A percentile compares a stretch with the other conserved stretches of the same genome.
Conservation (phyloP, 1,284 basidiomycete genomes). For the Microbotryum lychnidis-dioicae region DNA sequence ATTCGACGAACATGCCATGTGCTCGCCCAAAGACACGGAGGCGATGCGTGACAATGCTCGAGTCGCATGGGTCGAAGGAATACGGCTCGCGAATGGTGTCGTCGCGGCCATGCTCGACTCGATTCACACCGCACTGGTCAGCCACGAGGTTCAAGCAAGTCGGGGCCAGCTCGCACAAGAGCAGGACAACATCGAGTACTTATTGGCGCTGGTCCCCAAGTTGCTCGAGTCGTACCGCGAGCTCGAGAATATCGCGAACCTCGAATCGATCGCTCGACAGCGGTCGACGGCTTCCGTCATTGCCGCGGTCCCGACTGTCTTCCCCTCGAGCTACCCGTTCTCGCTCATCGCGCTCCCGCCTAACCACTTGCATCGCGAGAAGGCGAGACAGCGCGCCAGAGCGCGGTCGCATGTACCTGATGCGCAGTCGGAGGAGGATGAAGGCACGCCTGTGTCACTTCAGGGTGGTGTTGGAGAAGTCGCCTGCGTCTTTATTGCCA, state of each 20-base stretch:
- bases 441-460: constrained; percentile 42
- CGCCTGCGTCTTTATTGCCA: constrained; percentile 72
- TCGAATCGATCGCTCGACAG: constrained; percentile 60
- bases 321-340: constrained; percentile 90
- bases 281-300: constrained; percentile 56
- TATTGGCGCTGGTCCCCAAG: constrained; percentile 76
- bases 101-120: constrained; percentile 81
- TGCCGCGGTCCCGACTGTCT: constrained; percentile 65
- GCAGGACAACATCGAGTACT: constrained; percentile 85
- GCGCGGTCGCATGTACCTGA: not conserved
- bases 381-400: not conserved
- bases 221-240: constrained; percentile 82
- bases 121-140: constrained; percentile 69
- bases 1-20: constrained; percentile 65
- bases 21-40: constrained; percentile 58
- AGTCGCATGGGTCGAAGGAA: constrained; percentile 83
- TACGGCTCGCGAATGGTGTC: constrained; percentile 53
- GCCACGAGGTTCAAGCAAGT: constrained; percentile 57
- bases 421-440: not conserved
- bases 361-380: not conserved
- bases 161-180: constrained; percentile 62
- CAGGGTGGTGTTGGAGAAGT: constrained; percentile 76
- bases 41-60: constrained; percentile 59
- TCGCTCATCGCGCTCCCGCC: constrained; percentile 57
- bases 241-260: constrained; percentile 59